A percentile compares a stretch with the other conserved stretches of the same genome.
These are phyloP conservation scores for Cladophialophora exuberans DNA, from an alignment of 2,329 filamentous ascomycete genomes.

Conservation along the genomic window DNA sequence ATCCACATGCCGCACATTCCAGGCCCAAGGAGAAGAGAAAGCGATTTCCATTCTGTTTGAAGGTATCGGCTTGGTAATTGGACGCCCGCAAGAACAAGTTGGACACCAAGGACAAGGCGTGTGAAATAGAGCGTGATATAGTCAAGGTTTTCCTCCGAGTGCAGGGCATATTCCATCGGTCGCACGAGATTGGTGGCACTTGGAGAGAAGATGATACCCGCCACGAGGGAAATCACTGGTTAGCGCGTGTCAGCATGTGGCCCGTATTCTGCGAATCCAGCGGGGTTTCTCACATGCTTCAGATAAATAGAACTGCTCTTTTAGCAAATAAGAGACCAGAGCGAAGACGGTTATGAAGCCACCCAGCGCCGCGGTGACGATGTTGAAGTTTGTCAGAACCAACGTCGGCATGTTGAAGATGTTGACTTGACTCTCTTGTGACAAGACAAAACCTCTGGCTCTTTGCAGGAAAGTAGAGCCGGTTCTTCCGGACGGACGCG, in stretches of 20 bases:
- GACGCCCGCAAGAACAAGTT: slow-evolving; percentile 84
- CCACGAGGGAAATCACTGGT: slow-evolving; percentile 79
- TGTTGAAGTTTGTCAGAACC: slow-evolving; percentile 71
- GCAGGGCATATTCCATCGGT: slow-evolving; percentile 73
- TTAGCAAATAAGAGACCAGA: slow-evolving; percentile 83
- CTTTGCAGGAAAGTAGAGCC: too few relatives aligned
- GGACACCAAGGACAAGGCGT: slow-evolving; percentile 83
- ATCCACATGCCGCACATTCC: slow-evolving; percentile 90
- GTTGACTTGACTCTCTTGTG: too few relatives aligned
- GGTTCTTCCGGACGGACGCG: too few relatives aligned
- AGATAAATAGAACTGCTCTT: slow-evolving; percentile 88
- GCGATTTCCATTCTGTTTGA: slow-evolving; percentile 73
- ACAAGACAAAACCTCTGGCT: too few relatives aligned
- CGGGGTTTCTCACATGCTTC: slow-evolving; percentile 72
- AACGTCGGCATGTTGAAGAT: neutral
- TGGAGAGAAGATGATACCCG: slow-evolving; percentile 78
- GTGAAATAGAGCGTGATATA: slow-evolving; percentile 81
- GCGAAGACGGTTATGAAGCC: slow-evolving; percentile 91
- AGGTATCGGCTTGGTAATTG: slow-evolving; percentile 86
- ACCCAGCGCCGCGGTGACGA: slow-evolving; percentile 76
- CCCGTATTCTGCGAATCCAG: slow-evolving; percentile 8
- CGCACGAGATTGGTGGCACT: slow-evolving; percentile 75
- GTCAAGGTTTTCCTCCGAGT: slow-evolving; percentile 62
- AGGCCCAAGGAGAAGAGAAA: slow-evolving; percentile 76
- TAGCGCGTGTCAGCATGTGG: slow-evolving; percentile 17